Base-by-base conservation (phyloP, 176 grass and related monocot species). In the Hyparrhenia diplandra region DNA sequence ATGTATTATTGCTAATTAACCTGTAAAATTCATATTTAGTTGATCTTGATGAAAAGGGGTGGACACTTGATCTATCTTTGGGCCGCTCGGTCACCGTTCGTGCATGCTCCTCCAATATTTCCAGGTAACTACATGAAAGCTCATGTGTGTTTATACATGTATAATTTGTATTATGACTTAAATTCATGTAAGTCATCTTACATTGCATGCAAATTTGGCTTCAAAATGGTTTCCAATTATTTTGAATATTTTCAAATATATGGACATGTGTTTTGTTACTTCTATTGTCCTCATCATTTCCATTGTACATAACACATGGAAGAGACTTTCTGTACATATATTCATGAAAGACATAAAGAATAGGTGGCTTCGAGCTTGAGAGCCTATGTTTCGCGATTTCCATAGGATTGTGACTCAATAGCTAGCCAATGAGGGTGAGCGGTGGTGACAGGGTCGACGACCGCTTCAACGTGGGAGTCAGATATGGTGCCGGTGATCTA, bases 11-110 rank as follows among this genome's bases (percentile, higher is more conserved):
- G 35, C 28, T 40, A 40, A 60, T 30, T 76, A 12, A 17, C 23
- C 72, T 20, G 2, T 47, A n/a, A 36, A 73, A 18, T 87, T 28
- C 62, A 49, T 55, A 61, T 74, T 29, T 69, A 96, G 93, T 30
- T 96, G 17, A 74, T 95, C 84, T 43, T 95, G 43, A 95, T 95
- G 90, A 95, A 88, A 92, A 95, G 90, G 51, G 93, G 90, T 71
- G 93, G 93, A 74, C 60, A 95, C 18, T 87, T 92, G 59, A 95
- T 92, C 32, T 95, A 95, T 39, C 67, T 85, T 85, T 30, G 93
- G 93, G 68, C 66, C 85, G 10, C 71, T 92, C 51, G 93, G 93
- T 67, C 62, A 69, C 28, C 80, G 84, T 69, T 96, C 93, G 0
- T 87, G 79, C 79, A 81, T 86, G 46, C 66, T 95, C 67, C 84